These are phyloP conservation scores for Chrysochromulina parva DNA, from an alignment of 78 protist species.

Conservation along the genomic window DNA sequence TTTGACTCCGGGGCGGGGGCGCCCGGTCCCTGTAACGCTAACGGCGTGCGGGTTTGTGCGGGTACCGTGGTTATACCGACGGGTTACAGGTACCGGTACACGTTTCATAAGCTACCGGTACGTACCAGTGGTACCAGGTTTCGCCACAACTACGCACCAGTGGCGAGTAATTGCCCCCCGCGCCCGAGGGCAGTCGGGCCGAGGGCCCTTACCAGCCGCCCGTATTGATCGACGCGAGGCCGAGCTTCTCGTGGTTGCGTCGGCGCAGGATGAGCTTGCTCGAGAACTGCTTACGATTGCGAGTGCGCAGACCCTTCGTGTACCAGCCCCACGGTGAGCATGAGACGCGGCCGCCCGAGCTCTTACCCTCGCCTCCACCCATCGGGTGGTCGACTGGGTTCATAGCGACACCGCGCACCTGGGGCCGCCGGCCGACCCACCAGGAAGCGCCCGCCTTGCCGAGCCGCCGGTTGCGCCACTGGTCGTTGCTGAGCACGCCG, in stretches of 20 bases:
- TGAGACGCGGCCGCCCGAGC: not conserved
- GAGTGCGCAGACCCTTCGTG: constrained; percentile 14
- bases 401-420: constrained; percentile 53
- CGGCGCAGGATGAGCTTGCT: not conserved
- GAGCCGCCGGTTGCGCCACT: not conserved
- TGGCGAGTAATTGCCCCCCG: no score
- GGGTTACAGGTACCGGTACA: no score
- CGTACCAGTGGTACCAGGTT: no score
- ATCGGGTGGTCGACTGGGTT: constrained; percentile 66
- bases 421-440: constrained; percentile 40
- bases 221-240: not conserved
- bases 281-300: not conserved
- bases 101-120: no score
- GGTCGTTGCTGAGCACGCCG: not conserved
- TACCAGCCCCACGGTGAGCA: no score
- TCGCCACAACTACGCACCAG: no score
- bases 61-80: no score
- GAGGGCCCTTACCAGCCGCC: not conserved
- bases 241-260: constrained; percentile 16
- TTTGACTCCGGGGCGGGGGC: no score
- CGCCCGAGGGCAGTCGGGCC: no score
- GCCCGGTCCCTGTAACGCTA: no score
- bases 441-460: constrained; percentile 35
- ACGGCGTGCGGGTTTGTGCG: no score
- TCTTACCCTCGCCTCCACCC: constrained; percentile 48